These are phyloP conservation scores for Friedmanniomyces endolithicus DNA, from an alignment of 495 filamentous ascomycete genomes.

Conservation along the genomic window DNA sequence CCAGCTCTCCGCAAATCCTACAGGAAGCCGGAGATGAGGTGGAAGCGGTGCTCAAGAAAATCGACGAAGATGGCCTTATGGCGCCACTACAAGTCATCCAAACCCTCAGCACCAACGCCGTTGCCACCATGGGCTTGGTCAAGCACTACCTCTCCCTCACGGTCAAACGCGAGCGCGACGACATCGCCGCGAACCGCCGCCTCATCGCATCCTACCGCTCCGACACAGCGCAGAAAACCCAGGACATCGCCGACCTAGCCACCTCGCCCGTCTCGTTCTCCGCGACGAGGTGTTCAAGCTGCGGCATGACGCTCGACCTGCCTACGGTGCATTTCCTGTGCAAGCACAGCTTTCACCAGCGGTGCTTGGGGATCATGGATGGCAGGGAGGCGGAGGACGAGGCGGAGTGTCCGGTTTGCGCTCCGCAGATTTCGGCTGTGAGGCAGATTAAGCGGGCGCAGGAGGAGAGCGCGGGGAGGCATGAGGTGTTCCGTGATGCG, in stretches of 20 bases:
- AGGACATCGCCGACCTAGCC: conserved; percentile 63
- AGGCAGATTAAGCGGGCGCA: conserved; percentile 73
- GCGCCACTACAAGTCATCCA: conserved; percentile 95
- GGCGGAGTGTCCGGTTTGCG: conserved; percentile 75
- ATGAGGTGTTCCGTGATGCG: conserved; percentile 79
- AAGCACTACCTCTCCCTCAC: conserved; percentile 83
- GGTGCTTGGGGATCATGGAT: conserved; percentile 49
- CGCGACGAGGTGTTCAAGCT: conserved; percentile 71
- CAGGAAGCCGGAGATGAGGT: conserved; percentile 82
- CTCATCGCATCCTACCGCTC: conserved; percentile 73
- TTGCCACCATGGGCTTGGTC: conserved; percentile 93
- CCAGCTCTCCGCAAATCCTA: conserved; percentile 66
- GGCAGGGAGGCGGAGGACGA: conserved; percentile 43
- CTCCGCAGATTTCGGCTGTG: conserved; percentile 70
- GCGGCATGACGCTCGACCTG: conserved; percentile 60
- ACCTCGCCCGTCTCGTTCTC: conserved; percentile 81
- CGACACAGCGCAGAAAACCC: conserved; percentile 67
- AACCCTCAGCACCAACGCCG: conserved; percentile 68
- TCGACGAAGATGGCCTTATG: conserved; percentile 84
- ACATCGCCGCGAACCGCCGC: conserved; percentile 73
- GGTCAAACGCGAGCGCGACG: conserved; percentile 73
- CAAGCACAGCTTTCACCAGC: conserved; percentile 89
- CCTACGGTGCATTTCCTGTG: conserved; percentile 92
- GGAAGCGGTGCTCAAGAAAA: conserved; percentile 65
- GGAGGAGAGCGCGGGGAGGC: conserved; percentile 73